A percentile compares a stretch with the other conserved stretches of the same genome.
Conservation (phyloP, 441 rosid genomes). For the Eutrema salsugineum region DNA sequence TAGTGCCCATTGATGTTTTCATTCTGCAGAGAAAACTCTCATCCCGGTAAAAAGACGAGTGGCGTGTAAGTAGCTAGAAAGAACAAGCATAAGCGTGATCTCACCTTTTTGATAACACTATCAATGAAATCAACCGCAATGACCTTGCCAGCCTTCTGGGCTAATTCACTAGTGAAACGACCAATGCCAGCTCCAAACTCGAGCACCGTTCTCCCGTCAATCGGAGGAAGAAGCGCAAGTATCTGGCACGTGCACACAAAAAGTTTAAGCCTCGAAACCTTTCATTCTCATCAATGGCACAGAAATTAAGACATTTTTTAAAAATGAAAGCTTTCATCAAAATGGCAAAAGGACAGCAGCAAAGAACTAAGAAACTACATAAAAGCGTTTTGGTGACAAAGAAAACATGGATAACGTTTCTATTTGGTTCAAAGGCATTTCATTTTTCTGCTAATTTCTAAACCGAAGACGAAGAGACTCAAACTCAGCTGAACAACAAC, state of each 20-base stretch:
- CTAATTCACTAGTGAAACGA: constrained; percentile 84
- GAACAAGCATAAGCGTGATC: constrained; percentile 3
- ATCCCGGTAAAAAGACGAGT: background rate
- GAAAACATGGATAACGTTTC: background rate
- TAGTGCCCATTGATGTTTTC: constrained; percentile 66
- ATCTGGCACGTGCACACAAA: constrained; percentile 39
- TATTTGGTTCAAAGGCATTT: background rate
- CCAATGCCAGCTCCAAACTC: constrained; percentile 96
- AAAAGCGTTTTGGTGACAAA: background rate
- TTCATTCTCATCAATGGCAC: background rate
- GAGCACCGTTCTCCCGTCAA: constrained; percentile 63
- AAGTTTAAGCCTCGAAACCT: background rate
- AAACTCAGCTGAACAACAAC: background rate
- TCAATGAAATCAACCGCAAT: constrained; percentile 86
- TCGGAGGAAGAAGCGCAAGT: constrained; percentile 77
- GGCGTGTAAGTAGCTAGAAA: background rate
- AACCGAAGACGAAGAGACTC: background rate
- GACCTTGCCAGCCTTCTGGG: constrained; percentile 66
- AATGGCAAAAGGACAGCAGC: background rate
- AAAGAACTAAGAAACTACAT: background rate
- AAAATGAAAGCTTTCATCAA: background rate
- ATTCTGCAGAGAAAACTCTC: constrained; percentile 46
- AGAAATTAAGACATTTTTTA: background rate
- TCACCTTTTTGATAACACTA: constrained; percentile 71
- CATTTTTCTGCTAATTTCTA: background rate